Base-by-base conservation (phyloP, 2,329 filamentous ascomycete genomes). In the Phyllosticta paracitricarpa region DNA sequence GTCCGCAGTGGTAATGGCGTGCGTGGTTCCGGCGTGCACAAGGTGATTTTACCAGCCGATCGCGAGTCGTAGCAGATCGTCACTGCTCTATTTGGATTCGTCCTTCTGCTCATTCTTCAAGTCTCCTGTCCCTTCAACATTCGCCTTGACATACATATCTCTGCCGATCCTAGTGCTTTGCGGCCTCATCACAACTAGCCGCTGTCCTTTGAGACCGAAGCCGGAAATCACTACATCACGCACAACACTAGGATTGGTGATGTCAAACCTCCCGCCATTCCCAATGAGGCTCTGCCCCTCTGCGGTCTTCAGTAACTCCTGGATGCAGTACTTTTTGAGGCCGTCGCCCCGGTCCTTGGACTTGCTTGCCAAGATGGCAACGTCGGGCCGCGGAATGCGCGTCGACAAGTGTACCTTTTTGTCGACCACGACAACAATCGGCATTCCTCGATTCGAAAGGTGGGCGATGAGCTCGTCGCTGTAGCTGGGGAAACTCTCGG, bases 351-450 rank as follows among this genome's bases (percentile, higher is more conserved):
- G 40, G 14, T 2, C 12, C 17, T n/a, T 48, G 14, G 40, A n/a
- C 17, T 48, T 48, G 12, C n/a, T 7, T 5, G 40, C 40, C 14
- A 48, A 6, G 4, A 48, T 14, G 2, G 40, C 40, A 4, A 48
- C 2, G 14, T 48, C 40, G 6, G 40, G 40, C 40, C 14, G 14
- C 3, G 14, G 40, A 14, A 48, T 17, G 40, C 6, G n/a, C 2
- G 14, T n/a, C 40, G n/a, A 17, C 1, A 87, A 87, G 48, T 84
- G 84, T 64, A 89, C 73, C 72, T 88, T 91, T n/a, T 91, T 90
- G 69, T 95, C 91, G 64, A 95, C 75, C 68, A 91, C 88, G 17
- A 96, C 85, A 0, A 87, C 87, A 65, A 85, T 88, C 3, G 72
- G 76, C 71, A 81, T 74, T 64, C 74, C 77, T 64, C 79, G 73